Conservation (phyloP, 148 eudicot genomes). For the Rhododendron ferrugineum region DNA sequence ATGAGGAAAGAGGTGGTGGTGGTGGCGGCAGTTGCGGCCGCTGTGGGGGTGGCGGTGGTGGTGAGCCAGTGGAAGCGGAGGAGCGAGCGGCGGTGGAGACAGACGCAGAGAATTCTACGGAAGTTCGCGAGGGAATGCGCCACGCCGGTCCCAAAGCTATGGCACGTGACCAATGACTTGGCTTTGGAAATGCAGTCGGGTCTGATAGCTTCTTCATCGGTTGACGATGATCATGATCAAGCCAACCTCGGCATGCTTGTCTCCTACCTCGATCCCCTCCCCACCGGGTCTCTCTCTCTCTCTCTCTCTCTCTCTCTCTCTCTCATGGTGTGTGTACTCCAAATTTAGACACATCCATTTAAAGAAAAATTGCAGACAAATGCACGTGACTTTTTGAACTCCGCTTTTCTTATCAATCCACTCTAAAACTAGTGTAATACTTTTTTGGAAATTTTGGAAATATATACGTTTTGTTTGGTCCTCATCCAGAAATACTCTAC, state of each 20-base stretch:
- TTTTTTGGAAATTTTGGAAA: no score
- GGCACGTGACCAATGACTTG: slow-evolving; percentile 40
- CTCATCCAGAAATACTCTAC: no score
- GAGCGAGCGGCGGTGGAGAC: slow-evolving; percentile 30
- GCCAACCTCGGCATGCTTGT: slow-evolving; percentile 25
- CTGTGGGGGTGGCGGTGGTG: slow-evolving; percentile 23
- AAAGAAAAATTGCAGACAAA: no score
- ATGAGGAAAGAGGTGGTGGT: slow-evolving; percentile 16
- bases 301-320: background rate
- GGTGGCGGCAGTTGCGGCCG: slow-evolving; percentile 16
- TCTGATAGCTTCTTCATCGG: background rate
- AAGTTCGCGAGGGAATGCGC: slow-evolving; percentile 50
- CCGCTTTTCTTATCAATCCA: no score
- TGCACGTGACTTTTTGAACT: no score
- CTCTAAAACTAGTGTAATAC: no score
- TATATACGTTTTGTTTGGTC: no score
- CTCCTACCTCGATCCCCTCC: slow-evolving; percentile 36
- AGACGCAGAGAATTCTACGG: slow-evolving; percentile 30
- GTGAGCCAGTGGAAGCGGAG: slow-evolving; percentile 22
- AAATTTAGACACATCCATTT: no score
- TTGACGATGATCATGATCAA: background rate
- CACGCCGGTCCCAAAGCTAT: slow-evolving; percentile 43
- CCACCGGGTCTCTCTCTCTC: slow-evolving; percentile 36
- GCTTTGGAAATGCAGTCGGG: slow-evolving; percentile 27
- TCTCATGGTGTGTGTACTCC: background rate